phyloP scores from a whole-genome alignment of 345 rosid species.

The Ricinus communis region DNA sequence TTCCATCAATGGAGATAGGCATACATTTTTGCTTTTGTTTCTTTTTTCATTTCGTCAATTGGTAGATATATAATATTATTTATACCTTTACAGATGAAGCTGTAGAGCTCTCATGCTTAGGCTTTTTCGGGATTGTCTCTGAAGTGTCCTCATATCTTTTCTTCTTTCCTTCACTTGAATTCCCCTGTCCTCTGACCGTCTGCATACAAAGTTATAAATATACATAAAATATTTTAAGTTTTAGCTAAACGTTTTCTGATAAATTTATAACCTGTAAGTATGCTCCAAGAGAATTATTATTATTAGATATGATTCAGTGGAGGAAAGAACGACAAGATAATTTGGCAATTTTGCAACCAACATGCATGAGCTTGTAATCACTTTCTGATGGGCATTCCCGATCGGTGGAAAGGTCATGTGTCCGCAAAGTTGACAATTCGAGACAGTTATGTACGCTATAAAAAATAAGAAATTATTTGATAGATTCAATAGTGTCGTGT shows the following conservation, averaged over 20 bases:
- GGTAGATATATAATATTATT: neutral
- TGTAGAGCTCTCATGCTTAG: constrained; percentile 52
- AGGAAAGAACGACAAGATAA: neutral
- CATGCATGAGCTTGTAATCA: too few relatives aligned
- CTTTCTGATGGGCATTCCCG: too few relatives aligned
- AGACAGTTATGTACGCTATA: too few relatives aligned
- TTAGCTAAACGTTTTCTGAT: too few relatives aligned
- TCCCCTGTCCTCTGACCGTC: constrained; percentile 46
- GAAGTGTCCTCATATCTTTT: constrained; percentile 58
- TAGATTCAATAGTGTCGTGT: too few relatives aligned
- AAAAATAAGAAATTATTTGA: too few relatives aligned
- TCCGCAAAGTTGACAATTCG: too few relatives aligned
- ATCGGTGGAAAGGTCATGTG: too few relatives aligned
- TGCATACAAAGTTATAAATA: constrained; percentile 23
- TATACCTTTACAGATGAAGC: constrained; percentile 65
- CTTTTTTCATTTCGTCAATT: too few relatives aligned
- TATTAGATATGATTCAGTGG: neutral
- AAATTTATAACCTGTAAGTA: too few relatives aligned
- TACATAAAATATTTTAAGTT: neutral
- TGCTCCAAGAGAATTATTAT: neutral
- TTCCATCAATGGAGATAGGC: neutral
- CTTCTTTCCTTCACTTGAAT: constrained; percentile 57
- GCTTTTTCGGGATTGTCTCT: constrained; percentile 46
- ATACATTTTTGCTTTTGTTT: too few relatives aligned
- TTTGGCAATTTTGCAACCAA: too few relatives aligned